These are phyloP conservation scores for Populus pruinosa DNA, from an alignment of 345 rosid species.

Conservation along the genomic window DNA sequence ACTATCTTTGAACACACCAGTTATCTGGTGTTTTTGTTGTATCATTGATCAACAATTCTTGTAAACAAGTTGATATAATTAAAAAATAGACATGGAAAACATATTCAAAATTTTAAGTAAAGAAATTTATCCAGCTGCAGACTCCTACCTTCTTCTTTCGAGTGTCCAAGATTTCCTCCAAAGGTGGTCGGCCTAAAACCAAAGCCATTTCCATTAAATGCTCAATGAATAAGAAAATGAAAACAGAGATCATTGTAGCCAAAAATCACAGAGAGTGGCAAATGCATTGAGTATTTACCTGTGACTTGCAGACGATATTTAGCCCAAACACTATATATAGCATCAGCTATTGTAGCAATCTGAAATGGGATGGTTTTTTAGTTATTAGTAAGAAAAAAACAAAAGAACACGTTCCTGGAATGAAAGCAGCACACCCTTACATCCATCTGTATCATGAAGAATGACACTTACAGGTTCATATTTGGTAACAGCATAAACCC, in stretches of 20 bases:
- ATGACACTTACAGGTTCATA: conserved; percentile 63
- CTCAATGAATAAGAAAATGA: not conserved
- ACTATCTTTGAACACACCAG: not conserved
- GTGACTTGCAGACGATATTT: conserved; percentile 80
- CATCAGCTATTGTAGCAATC: conserved; percentile 70
- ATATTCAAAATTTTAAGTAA: not conserved
- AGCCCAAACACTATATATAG: conserved; percentile 78
- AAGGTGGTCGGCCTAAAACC: conserved; percentile 65
- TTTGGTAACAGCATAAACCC: conserved; percentile 86
- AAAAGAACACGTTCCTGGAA: not conserved
- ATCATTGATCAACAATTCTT: not conserved
- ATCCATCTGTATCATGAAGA: not conserved
- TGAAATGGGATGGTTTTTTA: conserved; percentile 21
- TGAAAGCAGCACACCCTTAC: not conserved
- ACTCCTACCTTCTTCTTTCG: conserved; percentile 58
- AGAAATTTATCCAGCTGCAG: not conserved
- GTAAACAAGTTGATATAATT: not conserved
- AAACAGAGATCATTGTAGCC: not conserved
- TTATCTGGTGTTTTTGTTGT: not conserved
- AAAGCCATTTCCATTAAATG: conserved; percentile 1
- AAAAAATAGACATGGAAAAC: not conserved
- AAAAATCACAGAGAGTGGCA: not conserved
- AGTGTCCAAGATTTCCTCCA: conserved; percentile 62
- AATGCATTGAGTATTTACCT: conserved; percentile 35
- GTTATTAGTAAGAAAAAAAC: not conserved